Evolutionary conservation across 257 asterid genomes (phyloP).

Genomic region (Plantago ovata): DNA sequence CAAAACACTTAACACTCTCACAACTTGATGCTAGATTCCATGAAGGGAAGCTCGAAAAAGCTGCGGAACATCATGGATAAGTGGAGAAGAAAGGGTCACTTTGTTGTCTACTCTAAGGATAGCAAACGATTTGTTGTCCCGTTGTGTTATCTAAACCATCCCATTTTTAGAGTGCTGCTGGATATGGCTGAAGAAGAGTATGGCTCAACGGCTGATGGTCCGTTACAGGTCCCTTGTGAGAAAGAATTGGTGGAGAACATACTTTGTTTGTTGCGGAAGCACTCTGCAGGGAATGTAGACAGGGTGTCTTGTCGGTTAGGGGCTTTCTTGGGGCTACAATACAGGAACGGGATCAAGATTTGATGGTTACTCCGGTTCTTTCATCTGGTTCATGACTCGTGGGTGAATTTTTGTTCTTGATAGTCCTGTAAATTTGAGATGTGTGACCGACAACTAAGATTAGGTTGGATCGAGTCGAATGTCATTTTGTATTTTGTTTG

Average conservation of each 20-base stretch:
- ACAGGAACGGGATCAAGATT: conserved; percentile 16
- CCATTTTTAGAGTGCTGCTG: conserved; percentile 45
- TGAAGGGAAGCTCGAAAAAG: conserved; percentile 39
- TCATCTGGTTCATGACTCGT: conserved; percentile 2
- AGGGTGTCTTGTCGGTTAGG: conserved; percentile 14
- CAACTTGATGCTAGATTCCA: conserved; percentile 17
- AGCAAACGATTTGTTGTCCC: conserved; percentile 37
- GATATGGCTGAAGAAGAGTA: conserved; percentile 64
- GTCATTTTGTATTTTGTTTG: too few species aligned
- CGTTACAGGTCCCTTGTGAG: conserved; percentile 43
- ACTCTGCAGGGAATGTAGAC: conserved; percentile 23
- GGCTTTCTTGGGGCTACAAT: conserved; percentile 16
- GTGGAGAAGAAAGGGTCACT: conserved; percentile 41
- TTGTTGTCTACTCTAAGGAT: conserved; percentile 49
- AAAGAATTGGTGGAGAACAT: conserved; percentile 36
- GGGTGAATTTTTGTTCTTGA: not conserved
- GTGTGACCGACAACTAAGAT: too few species aligned
- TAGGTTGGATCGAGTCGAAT: too few species aligned
- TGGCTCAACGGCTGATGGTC: conserved; percentile 36
- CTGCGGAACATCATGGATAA: conserved; percentile 36
- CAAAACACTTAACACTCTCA: conserved; percentile 7
- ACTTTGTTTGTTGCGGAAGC: conserved; percentile 24
- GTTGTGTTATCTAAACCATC: conserved; percentile 38
- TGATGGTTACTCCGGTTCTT: conserved; percentile 15
- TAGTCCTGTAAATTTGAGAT: not conserved